Evolutionary conservation across 352 stramenopile species (phyloP).

Genomic region (Globisporangium megalacanthum): DNA sequence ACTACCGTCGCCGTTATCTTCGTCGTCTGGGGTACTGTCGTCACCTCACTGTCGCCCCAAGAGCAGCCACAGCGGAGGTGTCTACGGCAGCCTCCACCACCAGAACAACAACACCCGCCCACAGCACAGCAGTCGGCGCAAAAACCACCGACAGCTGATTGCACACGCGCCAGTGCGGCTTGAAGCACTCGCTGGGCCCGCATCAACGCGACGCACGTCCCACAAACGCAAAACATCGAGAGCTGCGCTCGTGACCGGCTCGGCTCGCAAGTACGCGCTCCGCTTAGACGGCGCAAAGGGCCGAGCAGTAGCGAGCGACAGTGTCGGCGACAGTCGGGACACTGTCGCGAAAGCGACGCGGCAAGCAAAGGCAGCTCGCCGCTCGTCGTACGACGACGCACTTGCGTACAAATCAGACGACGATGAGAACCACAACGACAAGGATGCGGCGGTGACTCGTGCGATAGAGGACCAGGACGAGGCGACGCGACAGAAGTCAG

Average conservation of each 20-base stretch:
- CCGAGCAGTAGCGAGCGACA: slow-evolving; percentile 10
- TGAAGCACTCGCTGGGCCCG: slow-evolving; percentile 28
- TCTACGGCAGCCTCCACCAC: slow-evolving; percentile 9
- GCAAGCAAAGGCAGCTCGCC: not conserved
- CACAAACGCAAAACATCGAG: slow-evolving; percentile 6
- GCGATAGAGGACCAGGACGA: slow-evolving; percentile 47
- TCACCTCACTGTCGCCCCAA: slow-evolving; percentile 10
- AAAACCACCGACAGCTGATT: slow-evolving; percentile 8
- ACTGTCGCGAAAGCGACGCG: slow-evolving; percentile 6
- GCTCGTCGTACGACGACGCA: slow-evolving; percentile 20
- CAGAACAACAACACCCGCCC: slow-evolving; percentile 7
- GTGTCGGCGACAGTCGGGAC: slow-evolving; percentile 5
- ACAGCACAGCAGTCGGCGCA: not conserved
- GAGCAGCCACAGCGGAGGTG: slow-evolving; percentile 1
- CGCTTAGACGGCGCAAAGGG: slow-evolving; percentile 37
- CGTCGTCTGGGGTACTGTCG: slow-evolving; percentile 1
- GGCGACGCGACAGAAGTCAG: slow-evolving; percentile 32
- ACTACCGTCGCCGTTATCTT: slow-evolving; percentile 22
- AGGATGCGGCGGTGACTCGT: slow-evolving; percentile 2
- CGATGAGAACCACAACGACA: slow-evolving; percentile 6
- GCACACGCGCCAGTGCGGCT: slow-evolving; percentile 27
- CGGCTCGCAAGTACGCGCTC: slow-evolving; percentile 36
- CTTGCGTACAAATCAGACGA: slow-evolving; percentile 33
- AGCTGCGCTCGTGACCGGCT: not conserved
- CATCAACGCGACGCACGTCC: slow-evolving; percentile 7